Evolutionary conservation across 1,284 basidiomycete species (phyloP), one percentile per base, ranked within the genome.

Genomic region (Malassezia pachydermatis): DNA sequence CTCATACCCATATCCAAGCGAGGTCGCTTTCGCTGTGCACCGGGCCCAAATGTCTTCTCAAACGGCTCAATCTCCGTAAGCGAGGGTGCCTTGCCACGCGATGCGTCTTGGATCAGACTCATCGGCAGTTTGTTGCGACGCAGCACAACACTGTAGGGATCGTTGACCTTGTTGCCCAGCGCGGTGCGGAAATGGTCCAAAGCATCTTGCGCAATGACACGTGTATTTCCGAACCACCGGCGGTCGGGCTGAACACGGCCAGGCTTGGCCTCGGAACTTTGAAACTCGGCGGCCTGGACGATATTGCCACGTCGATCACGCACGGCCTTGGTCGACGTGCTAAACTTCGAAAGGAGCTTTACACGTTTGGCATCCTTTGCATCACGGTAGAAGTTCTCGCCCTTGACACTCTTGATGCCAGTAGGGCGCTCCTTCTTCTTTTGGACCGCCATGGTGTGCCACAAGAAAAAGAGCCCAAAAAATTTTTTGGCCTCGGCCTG

Each of bases 151-250:
- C 58, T 60, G 55, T 71, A 71, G 0, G 68, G 68, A 30, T 71
- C 68, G 33, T 66, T 59, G 22, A 63, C 65, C n/a, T 60, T 55
- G 34, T 58, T 55, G 6, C 55, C 59, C 23, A 71, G 59, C 25
- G 65, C 59, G n/a, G 60, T 66, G 4, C 67, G 55, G 59, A 71
- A 71, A 51, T 71, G 66, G 67, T 95, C 89, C 64, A 71, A 54
- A 14, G 68, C 68, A 54, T 70, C 67, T 44, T 71, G 68, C 5
- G 57, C 61, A 71, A 99, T 96, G 44, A 96, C 92, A 67, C 94
- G 79, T 10, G 94, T 98, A 75, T 98, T 98, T 39, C 90, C 52
- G 52, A 71, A 71, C 68, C 68, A 71, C 23, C 67, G 60, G 42
- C 66, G 57, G 52, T 71, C 67, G 4, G 67, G 68, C 54, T 69